These are phyloP conservation scores for Friedmanniomyces simplex DNA, from an alignment of 495 filamentous ascomycete species.

Conservation along the genomic window DNA sequence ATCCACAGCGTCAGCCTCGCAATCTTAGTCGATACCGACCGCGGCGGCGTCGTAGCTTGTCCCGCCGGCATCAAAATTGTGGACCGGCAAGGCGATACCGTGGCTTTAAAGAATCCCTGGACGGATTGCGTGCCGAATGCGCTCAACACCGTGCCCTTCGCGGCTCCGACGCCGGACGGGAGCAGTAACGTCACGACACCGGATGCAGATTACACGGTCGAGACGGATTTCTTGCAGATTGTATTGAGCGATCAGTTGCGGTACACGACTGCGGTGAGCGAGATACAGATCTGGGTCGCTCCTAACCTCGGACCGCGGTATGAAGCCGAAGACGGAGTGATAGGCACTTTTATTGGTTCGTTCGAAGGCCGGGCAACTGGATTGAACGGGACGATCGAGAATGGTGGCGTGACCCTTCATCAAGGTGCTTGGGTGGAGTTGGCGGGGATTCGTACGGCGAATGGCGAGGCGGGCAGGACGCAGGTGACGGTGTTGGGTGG, in stretches of 20 bases:
- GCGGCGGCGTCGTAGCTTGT: slow-evolving; percentile 32
- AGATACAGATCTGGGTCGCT: slow-evolving; percentile 23
- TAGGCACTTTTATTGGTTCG: slow-evolving; percentile 19
- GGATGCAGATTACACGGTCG: slow-evolving; percentile 5
- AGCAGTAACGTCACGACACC: neutral
- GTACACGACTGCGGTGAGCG: slow-evolving; percentile 15
- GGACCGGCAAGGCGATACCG: slow-evolving; percentile 28
- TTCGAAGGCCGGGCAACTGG: slow-evolving; percentile 17
- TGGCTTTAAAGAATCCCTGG: slow-evolving; percentile 20
- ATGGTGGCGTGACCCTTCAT: slow-evolving; percentile 16
- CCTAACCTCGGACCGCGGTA: slow-evolving; percentile 18
- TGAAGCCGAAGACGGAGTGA: slow-evolving; percentile 21
- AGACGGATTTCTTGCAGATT: slow-evolving; percentile 15
- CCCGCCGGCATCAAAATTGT: slow-evolving; percentile 32
- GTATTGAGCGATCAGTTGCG: slow-evolving; percentile 11
- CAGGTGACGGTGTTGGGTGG: slow-evolving; percentile 14
- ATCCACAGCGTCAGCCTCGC: slow-evolving; percentile 34
- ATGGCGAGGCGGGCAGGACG: slow-evolving; percentile 3
- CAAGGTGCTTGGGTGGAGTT: slow-evolving; percentile 17
- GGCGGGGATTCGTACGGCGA: slow-evolving; percentile 8
- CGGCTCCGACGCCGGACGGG: neutral
- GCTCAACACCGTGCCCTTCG: slow-evolving; percentile 33
- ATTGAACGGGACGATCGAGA: slow-evolving; percentile 17
- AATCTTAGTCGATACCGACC: slow-evolving; percentile 30
- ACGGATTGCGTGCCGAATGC: slow-evolving; percentile 31